Percentiles rank a stretch among this genome's conserved stretches.
These are phyloP conservation scores for Exserohilum rostratum DNA, from an alignment of 2,329 filamentous ascomycete genomes.

Conservation along the genomic window DNA sequence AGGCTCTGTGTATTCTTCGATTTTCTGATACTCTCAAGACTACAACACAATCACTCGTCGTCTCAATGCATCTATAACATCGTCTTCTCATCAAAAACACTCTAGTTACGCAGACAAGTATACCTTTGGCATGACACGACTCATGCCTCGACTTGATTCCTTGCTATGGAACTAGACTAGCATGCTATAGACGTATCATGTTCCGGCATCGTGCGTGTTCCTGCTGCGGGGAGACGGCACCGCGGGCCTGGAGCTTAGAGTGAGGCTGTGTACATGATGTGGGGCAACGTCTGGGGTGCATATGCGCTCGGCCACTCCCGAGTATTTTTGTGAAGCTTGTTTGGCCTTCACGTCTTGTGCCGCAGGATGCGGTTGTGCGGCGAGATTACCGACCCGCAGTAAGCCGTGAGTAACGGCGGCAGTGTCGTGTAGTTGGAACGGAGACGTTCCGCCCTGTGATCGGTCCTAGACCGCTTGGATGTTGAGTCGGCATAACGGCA, in stretches of 20 bases:
- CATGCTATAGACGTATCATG: too few relatives aligned
- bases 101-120: too few relatives aligned
- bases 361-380: neutral
- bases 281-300: slow-evolving; percentile 3
- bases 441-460: neutral
- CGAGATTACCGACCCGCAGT: neutral
- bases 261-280: slow-evolving; percentile 19
- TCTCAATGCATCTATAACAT: too few relatives aligned
- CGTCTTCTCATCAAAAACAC: too few relatives aligned
- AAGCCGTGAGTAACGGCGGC: neutral
- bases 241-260: slow-evolving; percentile 2
- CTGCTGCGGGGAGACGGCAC: neutral
- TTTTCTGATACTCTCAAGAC: too few relatives aligned
- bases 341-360: neutral
- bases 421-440: neutral
- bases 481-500: neutral
- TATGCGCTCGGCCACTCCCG: neutral
- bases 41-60: too few relatives aligned
- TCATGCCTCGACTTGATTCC: too few relatives aligned
- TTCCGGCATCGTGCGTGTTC: too few relatives aligned
- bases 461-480: neutral
- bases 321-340: slow-evolving; percentile 36
- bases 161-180: too few relatives aligned
- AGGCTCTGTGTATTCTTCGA: too few relatives aligned
- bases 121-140: too few relatives aligned